A percentile compares a stretch with the other conserved stretches of the same genome.
These are phyloP conservation scores for Gastrodia elata DNA, from an alignment of 106 monocot genomes.

Conservation along the genomic window DNA sequence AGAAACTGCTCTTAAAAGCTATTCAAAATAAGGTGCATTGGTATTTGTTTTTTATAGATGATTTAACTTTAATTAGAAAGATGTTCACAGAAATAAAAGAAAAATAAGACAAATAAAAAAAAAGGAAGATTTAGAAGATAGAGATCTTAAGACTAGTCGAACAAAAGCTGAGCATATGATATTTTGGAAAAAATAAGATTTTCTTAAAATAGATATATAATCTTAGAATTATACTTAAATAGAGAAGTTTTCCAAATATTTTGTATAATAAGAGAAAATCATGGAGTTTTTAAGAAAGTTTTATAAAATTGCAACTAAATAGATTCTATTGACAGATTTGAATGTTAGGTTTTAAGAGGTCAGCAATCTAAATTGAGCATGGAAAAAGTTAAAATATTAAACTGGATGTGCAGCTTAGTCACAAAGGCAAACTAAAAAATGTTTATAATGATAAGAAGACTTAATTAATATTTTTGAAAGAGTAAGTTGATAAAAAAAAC, in stretches of 20 bases:
- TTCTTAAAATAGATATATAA: background rate
- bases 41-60: no score
- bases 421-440: background rate
- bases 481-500: background rate
- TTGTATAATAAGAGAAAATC: background rate
- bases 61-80: no score
- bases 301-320: background rate
- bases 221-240: background rate
- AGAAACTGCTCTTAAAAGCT: no score
- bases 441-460: background rate
- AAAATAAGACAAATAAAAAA: no score
- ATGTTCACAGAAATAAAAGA: no score
- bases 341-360: background rate
- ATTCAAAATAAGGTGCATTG: no score
- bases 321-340: background rate
- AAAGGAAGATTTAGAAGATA: no score
- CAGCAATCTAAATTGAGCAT: background rate
- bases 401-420: background rate
- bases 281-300: background rate
- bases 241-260: background rate
- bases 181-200: no score
- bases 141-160: no score
- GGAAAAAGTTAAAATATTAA: background rate
- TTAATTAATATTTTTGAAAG: background rate
- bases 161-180: no score